phyloP scores from a whole-genome alignment of 2,329 filamentous ascomycete genomes.

The Talaromyces albobiverticillius region DNA sequence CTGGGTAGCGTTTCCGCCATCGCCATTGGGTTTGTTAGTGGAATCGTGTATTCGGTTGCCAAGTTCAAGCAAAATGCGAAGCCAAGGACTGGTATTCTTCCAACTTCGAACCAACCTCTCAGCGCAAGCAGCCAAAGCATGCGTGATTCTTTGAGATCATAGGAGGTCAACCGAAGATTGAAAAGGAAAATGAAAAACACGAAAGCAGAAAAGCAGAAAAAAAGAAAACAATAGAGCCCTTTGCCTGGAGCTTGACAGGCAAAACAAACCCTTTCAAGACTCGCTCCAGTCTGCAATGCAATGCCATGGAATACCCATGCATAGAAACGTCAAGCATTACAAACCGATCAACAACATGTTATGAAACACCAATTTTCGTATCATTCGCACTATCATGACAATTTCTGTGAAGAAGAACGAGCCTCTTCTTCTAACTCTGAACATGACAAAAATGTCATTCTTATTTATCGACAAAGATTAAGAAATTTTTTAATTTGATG shows the following conservation, averaged over 20 bases:
- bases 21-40: slow-evolving; percentile 83
- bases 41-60: slow-evolving; percentile 83
- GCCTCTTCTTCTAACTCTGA: not conserved
- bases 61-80: slow-evolving; percentile 76
- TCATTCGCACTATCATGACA: not conserved
- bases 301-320: too few species aligned
- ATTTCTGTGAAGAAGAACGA: not conserved
- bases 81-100: slow-evolving; percentile 65
- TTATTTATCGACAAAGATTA: not conserved
- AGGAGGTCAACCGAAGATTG: slow-evolving; percentile 7
- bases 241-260: not conserved
- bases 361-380: not conserved
- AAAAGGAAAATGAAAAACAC: not conserved
- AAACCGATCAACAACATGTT: too few species aligned
- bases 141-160: slow-evolving; percentile 77
- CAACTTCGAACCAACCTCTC: slow-evolving; percentile 62
- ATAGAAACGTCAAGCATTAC: too few species aligned
- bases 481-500: not conserved
- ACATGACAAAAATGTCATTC: not conserved
- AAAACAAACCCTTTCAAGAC: not conserved
- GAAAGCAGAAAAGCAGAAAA: not conserved
- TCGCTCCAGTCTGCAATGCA: not conserved
- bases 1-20: slow-evolving; percentile 91
- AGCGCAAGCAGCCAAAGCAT: slow-evolving; percentile 91
- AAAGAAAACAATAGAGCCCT: not conserved